Base-by-base conservation (phyloP, 805 yeast species). In the Yarrowia sp. region DNA sequence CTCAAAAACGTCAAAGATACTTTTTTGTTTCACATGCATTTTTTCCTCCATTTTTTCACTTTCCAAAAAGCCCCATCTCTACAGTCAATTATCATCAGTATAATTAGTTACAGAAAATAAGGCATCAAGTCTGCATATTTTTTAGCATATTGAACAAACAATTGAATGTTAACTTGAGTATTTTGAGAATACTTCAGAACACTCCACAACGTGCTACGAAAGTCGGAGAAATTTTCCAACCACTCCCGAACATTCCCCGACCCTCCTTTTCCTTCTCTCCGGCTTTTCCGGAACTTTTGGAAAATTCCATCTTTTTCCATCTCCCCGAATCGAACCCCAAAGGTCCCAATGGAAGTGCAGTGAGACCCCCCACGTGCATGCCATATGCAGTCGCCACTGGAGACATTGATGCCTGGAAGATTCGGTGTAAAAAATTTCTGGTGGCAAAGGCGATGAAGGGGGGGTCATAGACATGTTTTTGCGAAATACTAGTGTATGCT, bases 311-410 rank as follows among this genome's bases (percentile, higher is more conserved):
- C 34, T 15, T 38, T 6, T 38, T 58, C 64, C 39, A 42, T 33
- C 39, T 12, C 34, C 8, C 49, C 13, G 39, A 15, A 33, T 58
- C 50, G 63, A 55, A 42, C 46, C 24, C 12, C 47, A 34, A 13
- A 33, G 38, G 39, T 42, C 64, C 64, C 64, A 58, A 58, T 43
- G 19, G 63, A 56, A 56, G 7, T 15, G 46, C 17, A 24, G 24
- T 55, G 42, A 36, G 43, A 52, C 58, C 17, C n/a, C 43, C 17
- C 12, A 12, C 33, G 33, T 52, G 61, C 61, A 39, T 55, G 12
- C 15, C 9, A 13, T 40, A 55, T 55, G 61, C 61, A 55, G 9
- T 24, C 64, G 64, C 64, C 64, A 58, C 64, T 43, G 30, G 10
- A 39, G 61, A 55, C 61, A 55, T 53, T 36, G 19, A 24, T 30